Percentiles rank a stretch among this genome's conserved stretches.
phyloP scores from a whole-genome alignment of 2,329 filamentous ascomycete genomes.

The Coniochaeta hoffmannii region DNA sequence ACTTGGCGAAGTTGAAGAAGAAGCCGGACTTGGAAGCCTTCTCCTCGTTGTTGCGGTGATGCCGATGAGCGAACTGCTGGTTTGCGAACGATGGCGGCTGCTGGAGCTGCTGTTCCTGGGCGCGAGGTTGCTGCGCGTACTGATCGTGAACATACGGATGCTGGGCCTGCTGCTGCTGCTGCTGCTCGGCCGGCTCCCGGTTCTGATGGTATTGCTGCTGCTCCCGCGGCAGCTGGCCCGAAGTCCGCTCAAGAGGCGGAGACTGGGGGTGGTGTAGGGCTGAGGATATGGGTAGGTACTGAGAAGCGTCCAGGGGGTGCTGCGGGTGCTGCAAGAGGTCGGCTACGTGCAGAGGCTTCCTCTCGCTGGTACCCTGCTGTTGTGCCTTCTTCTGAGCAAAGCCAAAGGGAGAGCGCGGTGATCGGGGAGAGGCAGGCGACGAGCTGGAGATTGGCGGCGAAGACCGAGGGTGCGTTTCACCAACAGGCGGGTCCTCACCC shows the following conservation, averaged over 20 bases:
- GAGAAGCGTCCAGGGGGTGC: conserved; percentile 14
- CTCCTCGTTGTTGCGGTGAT: conserved; percentile 27
- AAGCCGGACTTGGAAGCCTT: conserved; percentile 41
- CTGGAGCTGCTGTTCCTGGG: conserved; percentile 14
- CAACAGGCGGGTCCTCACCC: conserved; percentile 24
- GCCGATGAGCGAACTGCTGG: conserved; percentile 26
- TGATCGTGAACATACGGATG: conserved; percentile 5
- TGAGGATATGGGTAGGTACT: conserved; percentile 20
- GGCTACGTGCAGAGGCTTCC: conserved; percentile 22
- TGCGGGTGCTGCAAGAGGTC: conserved; percentile 20
- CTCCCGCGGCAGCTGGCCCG: conserved; percentile 10
- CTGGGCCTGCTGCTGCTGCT: conserved; percentile 3
- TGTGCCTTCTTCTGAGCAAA: conserved; percentile 29
- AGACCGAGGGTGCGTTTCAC: conserved; percentile 23
- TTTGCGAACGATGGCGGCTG: conserved; percentile 9
- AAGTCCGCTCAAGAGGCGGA: conserved; percentile 7
- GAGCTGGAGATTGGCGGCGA: conserved; percentile 26
- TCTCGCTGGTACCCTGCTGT: conserved; percentile 6
- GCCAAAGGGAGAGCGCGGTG: conserved; percentile 36
- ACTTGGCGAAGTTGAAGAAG: conserved; percentile 43
- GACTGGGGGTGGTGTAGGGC: conserved; percentile 12
- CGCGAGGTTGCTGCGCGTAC: conserved; percentile 13
- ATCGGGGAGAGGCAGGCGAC: conserved; percentile 30
- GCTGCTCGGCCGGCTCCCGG: conserved; percentile 10
- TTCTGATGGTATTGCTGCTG: conserved; percentile 12